A percentile compares a stretch with the other conserved stretches of the same genome.
phyloP scores from a whole-genome alignment of 176 grass and related monocot species.

The Eleusine indica region DNA sequence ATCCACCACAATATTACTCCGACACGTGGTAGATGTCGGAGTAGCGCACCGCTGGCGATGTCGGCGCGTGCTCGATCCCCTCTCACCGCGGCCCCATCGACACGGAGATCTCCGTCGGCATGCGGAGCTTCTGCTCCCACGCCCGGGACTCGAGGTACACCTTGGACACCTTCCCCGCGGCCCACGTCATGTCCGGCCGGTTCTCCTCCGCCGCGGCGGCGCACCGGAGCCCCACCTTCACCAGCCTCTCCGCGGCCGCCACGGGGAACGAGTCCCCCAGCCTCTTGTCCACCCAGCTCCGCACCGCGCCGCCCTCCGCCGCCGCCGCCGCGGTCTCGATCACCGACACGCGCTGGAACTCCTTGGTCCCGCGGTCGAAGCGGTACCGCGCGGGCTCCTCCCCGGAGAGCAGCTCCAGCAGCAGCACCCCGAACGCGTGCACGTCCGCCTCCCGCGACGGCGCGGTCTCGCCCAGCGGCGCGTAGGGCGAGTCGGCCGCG shows the following conservation, averaged over 20 bases:
- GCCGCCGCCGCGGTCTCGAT: conserved; percentile 61
- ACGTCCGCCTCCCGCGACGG: conserved; percentile 52
- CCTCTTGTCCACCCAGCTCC: conserved; percentile 64
- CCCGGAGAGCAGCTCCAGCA: conserved; percentile 64
- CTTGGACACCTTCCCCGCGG: conserved; percentile 70
- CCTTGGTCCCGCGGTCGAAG: conserved; percentile 51
- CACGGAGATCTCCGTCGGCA: conserved; percentile 58
- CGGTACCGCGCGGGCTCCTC: conserved; percentile 60
- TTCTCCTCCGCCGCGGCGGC: conserved; percentile 28
- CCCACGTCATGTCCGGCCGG: conserved; percentile 68
- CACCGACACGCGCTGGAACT: conserved; percentile 47
- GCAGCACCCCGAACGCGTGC: conserved; percentile 62
- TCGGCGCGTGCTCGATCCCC: neutral
- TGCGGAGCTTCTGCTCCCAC: conserved; percentile 55
- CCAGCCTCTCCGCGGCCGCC: conserved; percentile 46
- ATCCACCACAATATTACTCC: neutral
- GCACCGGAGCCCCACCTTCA: conserved; percentile 65
- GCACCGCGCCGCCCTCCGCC: conserved; percentile 29
- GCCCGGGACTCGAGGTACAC: conserved; percentile 55
- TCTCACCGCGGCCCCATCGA: conserved; percentile 58
- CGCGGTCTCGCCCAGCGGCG: neutral
- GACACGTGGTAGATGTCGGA: too few relatives aligned
- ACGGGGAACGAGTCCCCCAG: conserved; percentile 78
- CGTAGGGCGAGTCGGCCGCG: conserved; percentile 33
- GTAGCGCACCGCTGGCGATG: conserved; percentile 1